Conservation (phyloP, 2,329 filamentous ascomycete species). For the Cladosporium sphaerospermum region DNA sequence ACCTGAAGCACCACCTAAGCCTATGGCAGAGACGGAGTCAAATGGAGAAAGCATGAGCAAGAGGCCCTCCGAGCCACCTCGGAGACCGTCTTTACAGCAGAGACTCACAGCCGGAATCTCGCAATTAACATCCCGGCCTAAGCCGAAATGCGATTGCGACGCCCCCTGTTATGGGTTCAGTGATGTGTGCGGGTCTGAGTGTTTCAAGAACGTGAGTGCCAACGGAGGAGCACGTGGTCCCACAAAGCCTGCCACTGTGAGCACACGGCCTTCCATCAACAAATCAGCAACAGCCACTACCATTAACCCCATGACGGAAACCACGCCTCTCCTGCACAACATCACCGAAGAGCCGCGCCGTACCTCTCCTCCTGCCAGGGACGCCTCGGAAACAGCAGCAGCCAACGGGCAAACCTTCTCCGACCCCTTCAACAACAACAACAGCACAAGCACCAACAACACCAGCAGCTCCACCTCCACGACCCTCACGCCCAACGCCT, state of each 20-base stretch:
- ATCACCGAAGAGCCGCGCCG: neutral
- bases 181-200: slow-evolving; percentile 56
- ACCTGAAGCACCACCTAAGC: neutral
- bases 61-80: slow-evolving; percentile 1
- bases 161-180: slow-evolving; percentile 58
- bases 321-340: slow-evolving; percentile 10
- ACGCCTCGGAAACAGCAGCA: neutral
- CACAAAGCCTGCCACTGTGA: neutral
- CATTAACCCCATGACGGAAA: slow-evolving; percentile 6
- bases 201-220: slow-evolving; percentile 47
- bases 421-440: neutral
- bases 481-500: neutral
- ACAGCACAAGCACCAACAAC: neutral
- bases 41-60: neutral
- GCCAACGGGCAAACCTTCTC: neutral
- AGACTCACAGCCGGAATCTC: slow-evolving; percentile 41
- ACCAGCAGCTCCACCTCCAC: neutral
- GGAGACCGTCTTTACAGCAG: slow-evolving; percentile 36
- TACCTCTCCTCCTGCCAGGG: neutral
- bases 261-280: slow-evolving; percentile 16
- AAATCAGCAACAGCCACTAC: slow-evolving; percentile 21
- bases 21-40: slow-evolving; percentile 1
- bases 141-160: slow-evolving; percentile 47
- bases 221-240: slow-evolving; percentile 25
- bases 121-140: slow-evolving; percentile 44